Percentiles rank a stretch among this genome's conserved stretches.
phyloP scores from a whole-genome alignment of 495 filamentous ascomycete species.

The Pyronema omphalodes region DNA sequence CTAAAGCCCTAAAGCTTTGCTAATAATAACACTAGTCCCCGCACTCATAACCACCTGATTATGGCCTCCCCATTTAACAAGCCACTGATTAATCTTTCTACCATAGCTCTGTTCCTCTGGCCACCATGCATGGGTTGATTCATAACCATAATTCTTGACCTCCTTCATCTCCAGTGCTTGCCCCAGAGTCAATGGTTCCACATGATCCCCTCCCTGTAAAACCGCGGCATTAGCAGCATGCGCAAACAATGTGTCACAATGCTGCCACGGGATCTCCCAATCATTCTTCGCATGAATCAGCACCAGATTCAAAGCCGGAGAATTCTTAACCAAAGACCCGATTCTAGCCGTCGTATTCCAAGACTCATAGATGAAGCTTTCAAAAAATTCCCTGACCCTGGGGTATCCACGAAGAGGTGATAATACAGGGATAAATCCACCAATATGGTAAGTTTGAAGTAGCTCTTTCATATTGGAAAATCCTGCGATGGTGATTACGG shows the following conservation, averaged over 20 bases:
- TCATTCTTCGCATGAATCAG: conserved; percentile 62
- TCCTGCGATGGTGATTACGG: conserved; percentile 56
- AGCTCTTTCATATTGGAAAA: conserved; percentile 60
- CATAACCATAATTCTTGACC: conserved; percentile 20
- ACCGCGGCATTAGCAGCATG: conserved; percentile 36
- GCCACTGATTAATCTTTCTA: conserved; percentile 21
- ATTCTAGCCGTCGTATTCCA: conserved; percentile 35
- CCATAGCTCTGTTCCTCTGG: conserved; percentile 18
- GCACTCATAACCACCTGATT: conserved; percentile 35
- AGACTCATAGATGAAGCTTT: conserved; percentile 31
- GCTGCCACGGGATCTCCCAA: conserved; percentile 50
- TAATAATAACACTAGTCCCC: conserved; percentile 21
- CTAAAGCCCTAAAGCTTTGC: conserved; percentile 18
- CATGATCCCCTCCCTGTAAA: conserved; percentile 25
- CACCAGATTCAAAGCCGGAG: conserved; percentile 41
- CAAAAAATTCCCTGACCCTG: conserved; percentile 26
- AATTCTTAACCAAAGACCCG: conserved; percentile 30
- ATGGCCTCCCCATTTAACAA: conserved; percentile 36
- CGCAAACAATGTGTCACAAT: conserved; percentile 38
- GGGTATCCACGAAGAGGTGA: conserved; percentile 43
- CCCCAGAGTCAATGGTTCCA: conserved; percentile 22
- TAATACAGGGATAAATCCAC: conserved; percentile 59
- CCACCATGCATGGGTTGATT: conserved; percentile 18
- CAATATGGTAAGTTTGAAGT: conserved; percentile 51
- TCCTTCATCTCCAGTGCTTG: conserved; percentile 26